Percentiles rank a stretch among this genome's conserved stretches.
phyloP scores from a whole-genome alignment of 768 basidiomycete species.

The Pisolithus sp. region DNA sequence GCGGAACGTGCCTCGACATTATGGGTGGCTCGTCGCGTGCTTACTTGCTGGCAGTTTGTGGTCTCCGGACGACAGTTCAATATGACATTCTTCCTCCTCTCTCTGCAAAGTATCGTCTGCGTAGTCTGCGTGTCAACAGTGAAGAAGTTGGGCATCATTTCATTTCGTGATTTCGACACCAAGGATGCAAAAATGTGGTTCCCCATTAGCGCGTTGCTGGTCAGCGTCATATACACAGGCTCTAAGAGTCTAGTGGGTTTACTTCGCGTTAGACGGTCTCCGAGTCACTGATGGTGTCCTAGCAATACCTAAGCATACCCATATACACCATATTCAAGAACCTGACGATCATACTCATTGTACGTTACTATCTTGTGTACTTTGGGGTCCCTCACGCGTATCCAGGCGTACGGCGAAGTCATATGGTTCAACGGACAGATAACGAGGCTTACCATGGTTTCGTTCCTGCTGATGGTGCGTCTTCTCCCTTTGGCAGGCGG shows the following conservation, averaged over 20 bases:
- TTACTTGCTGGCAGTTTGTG: conserved; percentile 58
- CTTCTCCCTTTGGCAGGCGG: not conserved
- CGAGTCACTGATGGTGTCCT: conserved; percentile 5
- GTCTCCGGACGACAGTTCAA: conserved; percentile 90
- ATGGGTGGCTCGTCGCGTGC: not conserved
- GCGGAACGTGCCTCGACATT: conserved; percentile 5
- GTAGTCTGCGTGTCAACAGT: conserved; percentile 64
- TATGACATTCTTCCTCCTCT: conserved; percentile 94
- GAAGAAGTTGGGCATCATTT: conserved; percentile 74
- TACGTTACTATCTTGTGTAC: conserved; percentile 31
- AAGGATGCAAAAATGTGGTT: conserved; percentile 91
- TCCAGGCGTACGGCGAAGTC: conserved; percentile 92
- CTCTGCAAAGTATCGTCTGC: conserved; percentile 88
- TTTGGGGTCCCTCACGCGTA: not conserved
- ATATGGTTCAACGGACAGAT: conserved; percentile 93
- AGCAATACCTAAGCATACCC: conserved; percentile 98
- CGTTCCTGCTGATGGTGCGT: conserved; percentile 88
- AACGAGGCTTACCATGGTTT: conserved; percentile 78
- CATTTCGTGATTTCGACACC: conserved; percentile 76
- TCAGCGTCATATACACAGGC: conserved; percentile 95
- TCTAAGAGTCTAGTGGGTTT: conserved; percentile 87
- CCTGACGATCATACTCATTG: conserved; percentile 97
- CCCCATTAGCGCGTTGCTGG: conserved; percentile 87
- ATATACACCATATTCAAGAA: conserved; percentile 99
- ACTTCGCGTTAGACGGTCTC: not conserved